phyloP scores from a whole-genome alignment of 257 asterid species.

The Ilex asprella region DNA sequence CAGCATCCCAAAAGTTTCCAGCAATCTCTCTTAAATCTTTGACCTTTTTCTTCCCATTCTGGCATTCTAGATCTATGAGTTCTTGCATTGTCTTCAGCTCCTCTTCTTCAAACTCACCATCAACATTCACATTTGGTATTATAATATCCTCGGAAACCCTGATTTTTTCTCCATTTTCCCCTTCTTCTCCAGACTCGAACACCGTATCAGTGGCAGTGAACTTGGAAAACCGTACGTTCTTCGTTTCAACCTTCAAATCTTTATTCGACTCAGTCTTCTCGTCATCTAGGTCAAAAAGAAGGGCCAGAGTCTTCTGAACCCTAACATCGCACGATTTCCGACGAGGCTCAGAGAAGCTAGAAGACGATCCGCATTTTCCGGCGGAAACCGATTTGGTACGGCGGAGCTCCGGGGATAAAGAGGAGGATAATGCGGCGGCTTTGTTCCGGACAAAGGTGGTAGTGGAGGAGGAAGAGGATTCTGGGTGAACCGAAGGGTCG shows the following conservation, averaged over 20 bases:
- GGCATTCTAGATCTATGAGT: conserved; percentile 75
- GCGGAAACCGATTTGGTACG: conserved; percentile 68
- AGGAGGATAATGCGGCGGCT: not conserved
- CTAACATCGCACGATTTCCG: conserved; percentile 82
- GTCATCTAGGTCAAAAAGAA: conserved; percentile 59
- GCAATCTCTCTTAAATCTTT: conserved; percentile 61
- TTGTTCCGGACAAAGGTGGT: not conserved
- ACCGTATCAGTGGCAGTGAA: conserved; percentile 38
- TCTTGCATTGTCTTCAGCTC: conserved; percentile 91
- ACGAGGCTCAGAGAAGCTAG: conserved; percentile 44
- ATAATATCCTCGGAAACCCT: conserved; percentile 28
- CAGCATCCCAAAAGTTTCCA: conserved; percentile 58
- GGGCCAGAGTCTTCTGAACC: conserved; percentile 44
- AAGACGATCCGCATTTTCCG: conserved; percentile 39
- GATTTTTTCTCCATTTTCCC: conserved; percentile 16
- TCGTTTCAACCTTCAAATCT: conserved; percentile 56
- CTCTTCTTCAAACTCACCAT: conserved; percentile 42
- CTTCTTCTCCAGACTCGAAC: conserved; percentile 22
- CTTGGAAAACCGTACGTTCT: conserved; percentile 46
- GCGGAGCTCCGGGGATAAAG: conserved; percentile 52
- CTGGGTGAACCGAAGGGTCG: conserved; percentile 29
- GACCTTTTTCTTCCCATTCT: conserved; percentile 38
- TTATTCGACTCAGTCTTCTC: conserved; percentile 35
- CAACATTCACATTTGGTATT: conserved; percentile 19
- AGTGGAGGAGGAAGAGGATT: conserved; percentile 14